Evolutionary conservation across 352 stramenopile genomes (phyloP), one percentile per base, ranked within the genome.

Genomic region (Phytophthora hybrid): DNA sequence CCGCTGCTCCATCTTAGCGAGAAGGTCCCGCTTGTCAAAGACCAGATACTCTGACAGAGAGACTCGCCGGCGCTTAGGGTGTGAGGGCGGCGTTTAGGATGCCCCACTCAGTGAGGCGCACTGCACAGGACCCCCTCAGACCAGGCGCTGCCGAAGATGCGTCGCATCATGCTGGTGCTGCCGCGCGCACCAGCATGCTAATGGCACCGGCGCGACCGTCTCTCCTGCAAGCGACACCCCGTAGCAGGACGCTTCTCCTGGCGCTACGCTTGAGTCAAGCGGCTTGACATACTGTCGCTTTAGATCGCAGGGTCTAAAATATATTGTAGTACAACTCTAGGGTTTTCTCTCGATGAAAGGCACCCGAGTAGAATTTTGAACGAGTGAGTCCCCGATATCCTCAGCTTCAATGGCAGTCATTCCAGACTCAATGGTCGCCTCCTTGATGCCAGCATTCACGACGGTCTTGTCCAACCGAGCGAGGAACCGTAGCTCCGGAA

Each of bases 401-500:
- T 81, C 70, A 18, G 79, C 73, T 34, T 89, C 82, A 23, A 89
- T 85, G 16, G 71, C 71, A 9, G 61, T 54, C 32, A 74, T 70
- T 1, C 76, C 76, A 10, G 63, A 74, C 57, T 83, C 78, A 34
- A 87, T 77, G 1, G 74, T 83, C 21, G 79, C 68, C 26, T 80
- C 77, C 0, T 39, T 23, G 47, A 89, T 66, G 8, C 79, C 81
- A 4, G 63, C 13, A 53, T 69, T 80, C 9, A 83, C 57, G 11
- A 79, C 75, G 0, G 59, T 81, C 44, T 62, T 75, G 46, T 80
- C 75, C 8, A 89, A 52, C 18, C 82, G 79, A 16, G 78, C 82
- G 1, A 89, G 67, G 68, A 89, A 87, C 54, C 82, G 82, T 5
- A 89, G 68, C 59, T 89, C 82, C 8, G 75, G 73, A 0, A 89